Evolutionary conservation across 345 rosid species (phyloP).

Genomic region (Moricandia moricandioides): DNA sequence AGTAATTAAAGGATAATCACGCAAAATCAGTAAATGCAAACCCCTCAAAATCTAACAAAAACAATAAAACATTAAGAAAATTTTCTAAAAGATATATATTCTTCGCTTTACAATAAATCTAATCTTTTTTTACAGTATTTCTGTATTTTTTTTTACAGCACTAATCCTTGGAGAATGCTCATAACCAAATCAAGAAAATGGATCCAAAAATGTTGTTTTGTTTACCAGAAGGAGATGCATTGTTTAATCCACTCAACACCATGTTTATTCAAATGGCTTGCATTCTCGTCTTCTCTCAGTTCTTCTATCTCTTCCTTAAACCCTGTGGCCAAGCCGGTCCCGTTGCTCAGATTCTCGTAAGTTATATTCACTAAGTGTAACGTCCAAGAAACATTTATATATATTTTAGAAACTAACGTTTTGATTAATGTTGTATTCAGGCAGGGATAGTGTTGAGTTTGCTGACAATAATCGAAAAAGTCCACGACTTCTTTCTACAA

Average conservation of each 20-base stretch:
- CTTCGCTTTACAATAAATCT: background rate
- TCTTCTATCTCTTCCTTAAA: constrained; percentile 72
- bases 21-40: constrained; percentile 18
- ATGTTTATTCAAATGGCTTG: constrained; percentile 60
- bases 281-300: constrained; percentile 80
- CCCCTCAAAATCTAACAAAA: constrained; percentile 19
- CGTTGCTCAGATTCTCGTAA: constrained; percentile 78
- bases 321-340: constrained; percentile 80
- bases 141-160: background rate
- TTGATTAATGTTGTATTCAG: constrained; percentile 40
- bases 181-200: constrained; percentile 28
- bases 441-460: constrained; percentile 74
- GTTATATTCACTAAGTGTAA: background rate
- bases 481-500: constrained; percentile 50
- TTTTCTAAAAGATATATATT: constrained; percentile 3
- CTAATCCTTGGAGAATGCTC: constrained; percentile 30
- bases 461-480: constrained; percentile 45
- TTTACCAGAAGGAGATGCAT: constrained; percentile 37
- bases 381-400: background rate
- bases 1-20: constrained; percentile 31
- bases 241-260: constrained; percentile 68
- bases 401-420: constrained; percentile 2
- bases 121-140: constrained; percentile 17
- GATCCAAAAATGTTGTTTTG: constrained; percentile 37
- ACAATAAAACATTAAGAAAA: background rate